These are phyloP conservation scores for Melampsora larici-populina DNA, from an alignment of 1,284 basidiomycete species.

Conservation along the genomic window DNA sequence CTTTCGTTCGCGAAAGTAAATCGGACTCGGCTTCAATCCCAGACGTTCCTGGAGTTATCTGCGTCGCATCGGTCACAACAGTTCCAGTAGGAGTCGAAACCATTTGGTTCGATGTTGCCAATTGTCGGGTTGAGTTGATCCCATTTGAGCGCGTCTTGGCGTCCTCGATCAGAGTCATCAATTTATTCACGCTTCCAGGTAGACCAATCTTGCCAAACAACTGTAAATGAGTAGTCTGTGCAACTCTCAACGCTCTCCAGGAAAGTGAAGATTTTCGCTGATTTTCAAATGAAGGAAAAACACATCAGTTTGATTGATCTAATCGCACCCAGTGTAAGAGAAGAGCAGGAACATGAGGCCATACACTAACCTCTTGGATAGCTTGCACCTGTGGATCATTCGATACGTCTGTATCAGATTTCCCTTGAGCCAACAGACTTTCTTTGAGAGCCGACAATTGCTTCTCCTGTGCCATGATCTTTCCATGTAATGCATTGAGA, in stretches of 20 bases:
- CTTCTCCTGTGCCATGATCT: constrained; percentile 15
- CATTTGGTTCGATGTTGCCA: constrained; percentile 1
- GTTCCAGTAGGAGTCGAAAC: not conserved
- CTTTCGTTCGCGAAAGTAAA: not conserved
- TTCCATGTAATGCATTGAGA: constrained; percentile 30
- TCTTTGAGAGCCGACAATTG: constrained; percentile 16
- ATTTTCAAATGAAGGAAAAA: not conserved
- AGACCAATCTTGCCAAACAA: constrained; percentile 40
- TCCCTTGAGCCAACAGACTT: constrained; percentile 3
- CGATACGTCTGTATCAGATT: constrained; percentile 6
- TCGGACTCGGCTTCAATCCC: not conserved
- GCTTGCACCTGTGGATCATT: constrained; percentile 22
- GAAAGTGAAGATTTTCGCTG: constrained; percentile 32
- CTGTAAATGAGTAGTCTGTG: constrained; percentile 29
- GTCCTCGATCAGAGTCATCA: constrained; percentile 38
- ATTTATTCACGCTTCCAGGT: constrained; percentile 26
- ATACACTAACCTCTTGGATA: constrained; percentile 17
- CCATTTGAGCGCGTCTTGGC: constrained; percentile 11
- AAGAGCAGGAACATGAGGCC: not conserved
- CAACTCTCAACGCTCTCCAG: constrained; percentile 40
- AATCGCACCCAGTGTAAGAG: not conserved
- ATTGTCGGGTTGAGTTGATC: constrained; percentile 3
- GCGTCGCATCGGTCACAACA: not conserved
- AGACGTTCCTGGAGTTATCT: not conserved
- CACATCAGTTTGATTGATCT: not conserved